Conservation (phyloP, 2,329 filamentous ascomycete species). For the Cordyceps fumosorosea region DNA sequence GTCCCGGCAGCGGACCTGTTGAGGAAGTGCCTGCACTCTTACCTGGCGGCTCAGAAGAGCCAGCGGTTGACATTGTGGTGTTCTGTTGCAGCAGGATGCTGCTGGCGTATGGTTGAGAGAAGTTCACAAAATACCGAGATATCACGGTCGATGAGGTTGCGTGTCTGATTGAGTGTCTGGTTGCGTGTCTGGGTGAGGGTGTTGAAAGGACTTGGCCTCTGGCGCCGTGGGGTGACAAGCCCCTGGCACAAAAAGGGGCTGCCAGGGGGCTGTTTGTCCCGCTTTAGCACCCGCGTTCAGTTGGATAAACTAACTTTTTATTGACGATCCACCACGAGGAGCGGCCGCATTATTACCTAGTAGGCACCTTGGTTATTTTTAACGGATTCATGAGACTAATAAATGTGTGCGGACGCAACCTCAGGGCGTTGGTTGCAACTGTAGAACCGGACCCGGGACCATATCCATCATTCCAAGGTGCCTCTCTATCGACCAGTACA, state of each 20-base stretch:
- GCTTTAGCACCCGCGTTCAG: background rate
- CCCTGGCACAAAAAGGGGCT: conserved; percentile 7
- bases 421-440: too few species aligned
- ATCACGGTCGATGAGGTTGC: background rate
- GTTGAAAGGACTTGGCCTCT: background rate
- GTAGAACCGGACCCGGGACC: too few species aligned
- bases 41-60: conserved; percentile 6
- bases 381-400: too few species aligned
- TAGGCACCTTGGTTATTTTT: too few species aligned
- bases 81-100: background rate
- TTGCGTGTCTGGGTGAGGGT: background rate
- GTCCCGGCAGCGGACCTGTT: background rate
- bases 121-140: background rate
- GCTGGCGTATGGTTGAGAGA: background rate
- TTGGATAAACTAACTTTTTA: background rate
- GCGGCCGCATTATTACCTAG: too few species aligned
- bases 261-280: background rate
- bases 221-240: conserved; percentile 8
- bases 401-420: too few species aligned
- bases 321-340: background rate
- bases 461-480: too few species aligned
- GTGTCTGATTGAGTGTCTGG: background rate
- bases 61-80: background rate
- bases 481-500: too few species aligned
- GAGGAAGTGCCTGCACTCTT: background rate